These are phyloP conservation scores for Pulicaria dysenterica DNA, from an alignment of 129 eudicot species.

Conservation along the genomic window DNA sequence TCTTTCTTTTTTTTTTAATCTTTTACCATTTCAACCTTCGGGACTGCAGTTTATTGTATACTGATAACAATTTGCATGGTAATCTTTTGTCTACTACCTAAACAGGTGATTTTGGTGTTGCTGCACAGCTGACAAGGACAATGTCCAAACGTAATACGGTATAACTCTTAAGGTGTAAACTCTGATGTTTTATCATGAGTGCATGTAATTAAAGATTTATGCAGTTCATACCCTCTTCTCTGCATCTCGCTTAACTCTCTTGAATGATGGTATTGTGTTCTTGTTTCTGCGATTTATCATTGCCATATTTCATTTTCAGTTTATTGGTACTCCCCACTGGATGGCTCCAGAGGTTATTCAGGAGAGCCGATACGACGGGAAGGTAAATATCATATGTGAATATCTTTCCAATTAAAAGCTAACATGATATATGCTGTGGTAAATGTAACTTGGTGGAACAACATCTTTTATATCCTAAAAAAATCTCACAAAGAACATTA, in stretches of 20 bases:
- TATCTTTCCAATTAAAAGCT: conserved; percentile 1
- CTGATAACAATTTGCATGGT: conserved; percentile 9
- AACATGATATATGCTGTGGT: conserved; percentile 14
- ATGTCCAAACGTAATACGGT: conserved; percentile 99
- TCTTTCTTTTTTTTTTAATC: background rate
- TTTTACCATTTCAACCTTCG: conserved; percentile 21
- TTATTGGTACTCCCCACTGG: conserved; percentile 99
- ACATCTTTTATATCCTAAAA: background rate
- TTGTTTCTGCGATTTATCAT: conserved; percentile 16
- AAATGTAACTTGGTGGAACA: conserved; percentile 8
- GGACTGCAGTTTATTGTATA: conserved; percentile 18
- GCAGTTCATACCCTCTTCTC: background rate
- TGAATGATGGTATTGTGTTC: conserved; percentile 9
- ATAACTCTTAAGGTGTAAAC: conserved; percentile 18
- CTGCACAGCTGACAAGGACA: conserved; percentile 96
- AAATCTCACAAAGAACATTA: background rate
- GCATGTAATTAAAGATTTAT: conserved; percentile 3
- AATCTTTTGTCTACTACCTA: conserved; percentile 19
- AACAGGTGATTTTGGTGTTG: conserved; percentile 99
- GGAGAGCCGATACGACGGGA: conserved; percentile 96
- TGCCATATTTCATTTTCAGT: conserved; percentile 48
- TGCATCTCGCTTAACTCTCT: conserved; percentile 10
- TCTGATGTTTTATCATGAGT: conserved; percentile 26
- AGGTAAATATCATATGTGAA: conserved; percentile 47
- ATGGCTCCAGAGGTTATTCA: conserved; percentile 99